Percentiles rank a stretch among this genome's conserved stretches.
Conservation (phyloP, 2,329 filamentous ascomycete genomes). For the Tolypocladium album region DNA sequence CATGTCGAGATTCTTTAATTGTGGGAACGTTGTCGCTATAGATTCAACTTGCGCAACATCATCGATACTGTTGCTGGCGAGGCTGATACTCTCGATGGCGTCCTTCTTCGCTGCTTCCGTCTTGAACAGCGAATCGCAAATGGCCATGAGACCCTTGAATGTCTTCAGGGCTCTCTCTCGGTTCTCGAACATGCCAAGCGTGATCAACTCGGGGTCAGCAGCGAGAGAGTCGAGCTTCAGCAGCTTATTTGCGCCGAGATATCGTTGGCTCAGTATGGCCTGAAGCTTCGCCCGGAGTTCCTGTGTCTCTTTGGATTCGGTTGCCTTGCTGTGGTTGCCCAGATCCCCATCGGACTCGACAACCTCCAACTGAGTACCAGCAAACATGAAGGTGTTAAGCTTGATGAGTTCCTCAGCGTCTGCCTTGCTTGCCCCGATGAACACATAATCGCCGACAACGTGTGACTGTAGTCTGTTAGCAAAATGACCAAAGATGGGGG, state of each 20-base stretch:
- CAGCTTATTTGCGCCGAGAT: slow-evolving; percentile 60
- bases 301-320: slow-evolving; percentile 40
- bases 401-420: slow-evolving; percentile 55
- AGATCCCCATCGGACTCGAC: slow-evolving; percentile 34
- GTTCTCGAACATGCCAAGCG: slow-evolving; percentile 65
- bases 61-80: slow-evolving; percentile 69
- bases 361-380: slow-evolving; percentile 50
- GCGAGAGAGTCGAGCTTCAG: slow-evolving; percentile 74
- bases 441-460: slow-evolving; percentile 56
- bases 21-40: slow-evolving; percentile 70
- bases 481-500: background rate
- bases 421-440: slow-evolving; percentile 54
- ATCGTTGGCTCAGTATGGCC: slow-evolving; percentile 62
- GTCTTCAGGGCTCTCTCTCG: slow-evolving; percentile 70
- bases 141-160: slow-evolving; percentile 82
- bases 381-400: slow-evolving; percentile 59
- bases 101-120: slow-evolving; percentile 61
- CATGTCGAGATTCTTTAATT: slow-evolving; percentile 80
- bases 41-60: slow-evolving; percentile 63
- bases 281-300: slow-evolving; percentile 61
- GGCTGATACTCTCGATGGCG: slow-evolving; percentile 69
- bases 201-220: slow-evolving; percentile 58
- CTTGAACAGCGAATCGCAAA: slow-evolving; percentile 71
- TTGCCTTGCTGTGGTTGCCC: slow-evolving; percentile 22
- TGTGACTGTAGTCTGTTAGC: slow-evolving; percentile 61